Conservation (phyloP, 768 basidiomycete genomes). For the Naganishia vaughanmartiniae region DNA sequence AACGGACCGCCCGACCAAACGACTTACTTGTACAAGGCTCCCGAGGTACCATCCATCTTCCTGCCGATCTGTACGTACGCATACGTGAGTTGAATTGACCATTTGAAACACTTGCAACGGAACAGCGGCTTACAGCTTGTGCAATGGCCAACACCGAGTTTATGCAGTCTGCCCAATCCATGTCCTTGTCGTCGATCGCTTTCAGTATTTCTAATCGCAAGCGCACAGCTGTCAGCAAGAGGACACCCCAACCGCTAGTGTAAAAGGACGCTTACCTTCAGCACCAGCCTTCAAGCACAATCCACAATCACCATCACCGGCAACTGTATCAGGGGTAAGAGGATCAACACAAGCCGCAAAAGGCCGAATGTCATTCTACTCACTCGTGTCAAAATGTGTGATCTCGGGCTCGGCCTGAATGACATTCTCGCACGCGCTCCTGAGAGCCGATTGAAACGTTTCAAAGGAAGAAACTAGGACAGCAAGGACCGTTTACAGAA, state of each 20-base stretch:
- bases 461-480: slow-evolving; percentile 50
- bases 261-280: slow-evolving; percentile 21
- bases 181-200: slow-evolving; percentile 60
- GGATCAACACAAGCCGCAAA: background rate
- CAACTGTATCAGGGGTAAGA: slow-evolving; percentile 52
- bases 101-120: too few species aligned
- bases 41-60: slow-evolving; percentile 86
- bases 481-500: background rate
- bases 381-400: slow-evolving; percentile 75
- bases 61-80: slow-evolving; percentile 60
- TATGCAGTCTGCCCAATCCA: slow-evolving; percentile 65
- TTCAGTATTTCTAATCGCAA: slow-evolving; percentile 56
- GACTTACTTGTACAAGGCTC: slow-evolving; percentile 64
- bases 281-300: slow-evolving; percentile 66
- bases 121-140: slow-evolving; percentile 52
- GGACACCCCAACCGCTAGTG: background rate
- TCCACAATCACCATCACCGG: slow-evolving; percentile 80
- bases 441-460: slow-evolving; percentile 62
- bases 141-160: slow-evolving; percentile 64
- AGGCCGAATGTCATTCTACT: background rate
- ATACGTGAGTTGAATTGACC: too few species aligned
- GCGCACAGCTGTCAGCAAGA: background rate
- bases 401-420: slow-evolving; percentile 81
- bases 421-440: slow-evolving; percentile 64
- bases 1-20: background rate